Percentiles rank a stretch among this genome's conserved stretches.
These are phyloP conservation scores for Claviceps pusilla DNA, from an alignment of 2,329 filamentous ascomycete genomes.

Conservation along the genomic window DNA sequence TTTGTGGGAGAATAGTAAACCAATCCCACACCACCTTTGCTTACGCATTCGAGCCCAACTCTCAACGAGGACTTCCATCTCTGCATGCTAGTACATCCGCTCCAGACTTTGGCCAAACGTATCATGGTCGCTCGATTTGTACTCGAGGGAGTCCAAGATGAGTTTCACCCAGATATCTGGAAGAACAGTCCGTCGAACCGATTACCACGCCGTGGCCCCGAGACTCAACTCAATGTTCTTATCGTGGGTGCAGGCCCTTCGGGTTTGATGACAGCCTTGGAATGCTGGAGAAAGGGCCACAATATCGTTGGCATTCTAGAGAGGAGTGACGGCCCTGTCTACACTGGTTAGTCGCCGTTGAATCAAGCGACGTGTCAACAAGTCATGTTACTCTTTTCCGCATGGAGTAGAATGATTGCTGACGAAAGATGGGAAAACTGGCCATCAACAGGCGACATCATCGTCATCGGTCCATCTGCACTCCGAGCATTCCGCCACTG, in stretches of 20 bases:
- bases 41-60: too few relatives aligned
- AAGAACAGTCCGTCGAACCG: not conserved
- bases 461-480: constrained; percentile 4
- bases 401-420: not conserved
- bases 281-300: constrained; percentile 9
- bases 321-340: not conserved
- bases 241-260: constrained; percentile 7
- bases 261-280: constrained; percentile 6
- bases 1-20: too few relatives aligned
- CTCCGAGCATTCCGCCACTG: constrained; percentile 4
- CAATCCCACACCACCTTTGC: too few relatives aligned
- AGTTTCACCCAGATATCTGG: not conserved
- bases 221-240: constrained; percentile 5
- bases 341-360: not conserved
- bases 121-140: not conserved
- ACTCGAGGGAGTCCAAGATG: not conserved
- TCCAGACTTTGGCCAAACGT: not conserved
- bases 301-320: constrained; percentile 8
- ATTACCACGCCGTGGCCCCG: not conserved
- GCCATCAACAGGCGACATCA: not conserved
- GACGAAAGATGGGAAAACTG: not conserved
- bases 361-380: not conserved
- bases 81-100: not conserved
- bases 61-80: not conserved
- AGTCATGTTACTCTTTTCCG: too few relatives aligned